phyloP scores from a whole-genome alignment of 2,329 filamentous ascomycete species.

The Botryotinia calthae region DNA sequence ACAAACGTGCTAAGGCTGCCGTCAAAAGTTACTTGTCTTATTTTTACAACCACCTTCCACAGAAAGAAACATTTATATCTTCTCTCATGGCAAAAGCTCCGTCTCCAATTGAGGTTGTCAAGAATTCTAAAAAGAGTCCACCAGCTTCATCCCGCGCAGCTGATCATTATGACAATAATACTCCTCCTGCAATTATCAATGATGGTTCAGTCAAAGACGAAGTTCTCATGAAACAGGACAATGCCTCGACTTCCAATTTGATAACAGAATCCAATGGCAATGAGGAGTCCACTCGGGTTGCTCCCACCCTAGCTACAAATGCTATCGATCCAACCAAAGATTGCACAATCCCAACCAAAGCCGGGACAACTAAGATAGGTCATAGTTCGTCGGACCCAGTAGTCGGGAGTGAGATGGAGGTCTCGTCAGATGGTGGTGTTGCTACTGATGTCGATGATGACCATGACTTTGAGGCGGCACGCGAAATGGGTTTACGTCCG shows the following conservation, averaged over 20 bases:
- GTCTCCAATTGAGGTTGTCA: neutral
- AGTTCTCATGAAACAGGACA: neutral
- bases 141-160: neutral
- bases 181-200: neutral
- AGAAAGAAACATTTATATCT: neutral
- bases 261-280: neutral
- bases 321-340: neutral
- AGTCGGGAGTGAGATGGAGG: neutral
- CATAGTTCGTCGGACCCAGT: neutral
- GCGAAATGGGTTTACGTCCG: neutral
- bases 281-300: neutral
- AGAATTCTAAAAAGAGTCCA: neutral
- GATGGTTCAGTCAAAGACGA: neutral
- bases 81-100: neutral
- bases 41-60: conserved; percentile 20
- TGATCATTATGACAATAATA: conserved; percentile 3
- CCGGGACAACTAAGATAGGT: neutral
- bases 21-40: conserved; percentile 16
- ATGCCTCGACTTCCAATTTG: neutral
- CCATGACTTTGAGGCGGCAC: neutral
- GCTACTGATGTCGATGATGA: neutral
- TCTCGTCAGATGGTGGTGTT: neutral
- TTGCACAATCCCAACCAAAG: neutral
- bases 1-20: conserved; percentile 17
- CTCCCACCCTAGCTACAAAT: neutral